Evolutionary conservation across 73 alveolate species (phyloP).

Genomic region (Breviolum minutum): DNA sequence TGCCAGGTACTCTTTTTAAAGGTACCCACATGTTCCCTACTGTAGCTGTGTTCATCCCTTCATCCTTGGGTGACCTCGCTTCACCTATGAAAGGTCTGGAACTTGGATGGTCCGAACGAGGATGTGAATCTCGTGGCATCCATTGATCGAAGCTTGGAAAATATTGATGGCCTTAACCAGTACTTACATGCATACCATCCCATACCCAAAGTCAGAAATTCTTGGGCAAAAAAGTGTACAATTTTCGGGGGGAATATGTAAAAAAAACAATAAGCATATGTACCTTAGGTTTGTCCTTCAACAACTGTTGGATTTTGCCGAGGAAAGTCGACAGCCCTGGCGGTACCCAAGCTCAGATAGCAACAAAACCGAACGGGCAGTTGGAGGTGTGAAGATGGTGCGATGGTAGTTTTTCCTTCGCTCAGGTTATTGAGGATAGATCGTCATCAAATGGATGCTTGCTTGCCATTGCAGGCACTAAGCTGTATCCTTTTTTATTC

Average conservation of each 20-base stretch:
- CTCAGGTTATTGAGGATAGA: neutral
- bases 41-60: neutral
- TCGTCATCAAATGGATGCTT: neutral
- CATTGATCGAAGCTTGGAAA: constrained; percentile 20
- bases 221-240: no score
- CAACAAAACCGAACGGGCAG: no score
- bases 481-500: no score
- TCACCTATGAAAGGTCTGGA: neutral
- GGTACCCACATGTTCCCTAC: neutral
- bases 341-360: neutral
- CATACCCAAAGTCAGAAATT: no score
- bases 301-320: neutral
- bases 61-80: neutral
- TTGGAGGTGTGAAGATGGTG: no score
- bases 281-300: no score
- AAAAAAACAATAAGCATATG: no score
- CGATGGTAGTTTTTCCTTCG: neutral
- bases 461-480: constrained; percentile 18
- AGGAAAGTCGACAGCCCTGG: neutral
- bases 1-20: no score
- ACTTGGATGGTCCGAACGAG: neutral
- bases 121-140: no score
- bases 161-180: no score
- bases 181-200: no score
- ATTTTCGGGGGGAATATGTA: no score